These are phyloP conservation scores for Sesbania bispinosa DNA, from an alignment of 306 rosid genomes.

Conservation along the genomic window DNA sequence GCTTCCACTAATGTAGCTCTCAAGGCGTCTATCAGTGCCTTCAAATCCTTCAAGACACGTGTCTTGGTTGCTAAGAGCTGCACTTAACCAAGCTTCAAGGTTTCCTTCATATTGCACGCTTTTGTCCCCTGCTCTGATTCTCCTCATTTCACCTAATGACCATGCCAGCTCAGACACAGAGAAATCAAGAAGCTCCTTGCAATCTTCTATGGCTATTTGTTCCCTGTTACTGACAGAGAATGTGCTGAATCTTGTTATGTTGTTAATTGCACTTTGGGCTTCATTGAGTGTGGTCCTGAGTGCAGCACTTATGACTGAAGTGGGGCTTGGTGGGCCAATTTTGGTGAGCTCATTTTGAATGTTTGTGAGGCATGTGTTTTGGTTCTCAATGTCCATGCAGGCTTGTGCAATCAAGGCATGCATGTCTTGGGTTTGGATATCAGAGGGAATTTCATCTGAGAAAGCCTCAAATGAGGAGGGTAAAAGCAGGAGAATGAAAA, in stretches of 20 bases:
- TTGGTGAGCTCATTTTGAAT: conserved; percentile 53
- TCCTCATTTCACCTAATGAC: conserved; percentile 76
- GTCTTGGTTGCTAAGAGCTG: conserved; percentile 93
- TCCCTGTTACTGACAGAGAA: conserved; percentile 68
- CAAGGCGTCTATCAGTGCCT: conserved; percentile 75
- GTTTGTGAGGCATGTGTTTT: conserved; percentile 49
- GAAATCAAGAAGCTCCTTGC: conserved; percentile 90
- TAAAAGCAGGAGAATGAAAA: conserved; percentile 39
- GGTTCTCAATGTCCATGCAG: conserved; percentile 56
- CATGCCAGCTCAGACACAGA: conserved; percentile 83
- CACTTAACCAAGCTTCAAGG: conserved; percentile 91
- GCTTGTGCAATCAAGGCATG: conserved; percentile 58
- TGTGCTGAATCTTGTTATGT: conserved; percentile 60
- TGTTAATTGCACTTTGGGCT: conserved; percentile 59
- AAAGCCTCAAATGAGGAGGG: conserved; percentile 33
- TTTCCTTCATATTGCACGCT: conserved; percentile 51
- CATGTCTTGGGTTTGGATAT: conserved; percentile 40
- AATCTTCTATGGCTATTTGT: conserved; percentile 77
- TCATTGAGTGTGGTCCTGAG: conserved; percentile 59
- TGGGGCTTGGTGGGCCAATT: conserved; percentile 39
- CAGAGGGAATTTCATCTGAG: conserved; percentile 36
- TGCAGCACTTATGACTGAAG: conserved; percentile 62
- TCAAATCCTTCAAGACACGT: conserved; percentile 97
- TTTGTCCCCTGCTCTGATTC: conserved; percentile 48
- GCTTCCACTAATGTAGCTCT: conserved; percentile 72